Base-by-base conservation (phyloP, 2,329 filamentous ascomycete genomes). In the Cryphonectria nitschkei region DNA sequence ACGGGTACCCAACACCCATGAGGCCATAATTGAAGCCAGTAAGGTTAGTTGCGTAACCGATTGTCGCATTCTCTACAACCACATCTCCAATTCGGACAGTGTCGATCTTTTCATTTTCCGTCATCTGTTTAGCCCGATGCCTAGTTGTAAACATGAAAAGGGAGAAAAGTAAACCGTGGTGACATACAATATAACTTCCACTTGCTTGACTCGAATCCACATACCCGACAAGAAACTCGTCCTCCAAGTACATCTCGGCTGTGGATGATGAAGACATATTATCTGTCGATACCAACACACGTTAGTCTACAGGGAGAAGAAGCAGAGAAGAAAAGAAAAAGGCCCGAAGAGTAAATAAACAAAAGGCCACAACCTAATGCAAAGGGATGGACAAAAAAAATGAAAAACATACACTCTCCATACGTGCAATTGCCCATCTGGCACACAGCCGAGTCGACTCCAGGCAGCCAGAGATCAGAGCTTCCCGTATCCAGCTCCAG, bases 381-480 rank as follows among this genome's bases (percentile, higher is more conserved):
- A 7, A 46, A 5, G 34, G 2, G 3, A 43, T 2, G 41, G 16
- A 2, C 3, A 34, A 34, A 34, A 6, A 34, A 34, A 6, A 34
- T 4, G 34, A 19, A 63, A 34, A 13, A 65, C 63, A 9, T 65
- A 65, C 65, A 70, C 16, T 37, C 63, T 2, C 68, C 68, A 19
- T 13, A 22, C 2, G 22, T 60, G 37, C 68, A 70, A 32, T 54
- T 26, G 22, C 68, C 63, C 9, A 41, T n/a, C 9, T 43, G 39
- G 37, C 68, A 67, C 29, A 3, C 37, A n/a, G 63, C 34, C 3
- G 65, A 50, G 1, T 43, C 19, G 8, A 34, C 39, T 13, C 63
- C 65, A 3, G 68, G 68, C 11, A 67, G 26, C 54, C 65, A 70
- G 9, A 70, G 54, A 37, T 67, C 68, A 14, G 50, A 65, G 5